Evolutionary conservation across 2,329 filamentous ascomycete species (phyloP), one percentile per base, ranked within the genome.

Genomic region (Apiospora rasikravindrae): DNA sequence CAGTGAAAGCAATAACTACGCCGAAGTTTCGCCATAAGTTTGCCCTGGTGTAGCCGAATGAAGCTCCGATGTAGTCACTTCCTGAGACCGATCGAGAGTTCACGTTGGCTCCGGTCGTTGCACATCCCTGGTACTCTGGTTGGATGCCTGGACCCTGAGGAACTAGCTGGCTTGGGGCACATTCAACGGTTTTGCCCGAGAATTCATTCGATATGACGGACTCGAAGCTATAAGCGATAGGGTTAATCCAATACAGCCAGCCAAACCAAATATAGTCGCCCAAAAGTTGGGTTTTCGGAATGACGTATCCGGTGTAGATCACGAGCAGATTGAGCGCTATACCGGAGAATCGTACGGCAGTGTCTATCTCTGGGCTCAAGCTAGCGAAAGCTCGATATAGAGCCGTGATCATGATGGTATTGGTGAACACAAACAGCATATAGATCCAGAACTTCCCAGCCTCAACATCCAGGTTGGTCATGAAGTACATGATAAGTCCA

Each of bases 21-120:
- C 92, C 93, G 77, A 93, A 94, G 79, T 96, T 95, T 4, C 93
- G 90, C 92, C 92, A 94, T 10, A 91, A 82, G 75, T 94, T 87
- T 0, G 83, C 81, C 1, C 87, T 82, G 5, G 82, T 84, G 78
- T 93, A 94, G 2, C 83, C 80, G 74, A 88, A 92, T 4, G 81
- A 84, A 11, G 81, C 81, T 29, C 76, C 75, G 67, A 93, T 83
- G 69, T 91, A 93, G 0, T 81, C 82, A 19, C 86, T 83, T 0
- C 92, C 92, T 0, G 82, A 77, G 6, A 94, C 88, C 1, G 78
- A 77, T 0, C 77, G 74, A 6, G 81, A 80, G 22, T 89, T 90
- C 4, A 85, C 81, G 0, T 80, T 77, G 0, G 90, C 86, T 0
- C 89, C 88, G 4, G 86, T 85, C 3, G 89, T 81, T 6, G 87